Evolutionary conservation across 2,329 filamentous ascomycete genomes (phyloP).

Genomic region (Myotisia sp.): DNA sequence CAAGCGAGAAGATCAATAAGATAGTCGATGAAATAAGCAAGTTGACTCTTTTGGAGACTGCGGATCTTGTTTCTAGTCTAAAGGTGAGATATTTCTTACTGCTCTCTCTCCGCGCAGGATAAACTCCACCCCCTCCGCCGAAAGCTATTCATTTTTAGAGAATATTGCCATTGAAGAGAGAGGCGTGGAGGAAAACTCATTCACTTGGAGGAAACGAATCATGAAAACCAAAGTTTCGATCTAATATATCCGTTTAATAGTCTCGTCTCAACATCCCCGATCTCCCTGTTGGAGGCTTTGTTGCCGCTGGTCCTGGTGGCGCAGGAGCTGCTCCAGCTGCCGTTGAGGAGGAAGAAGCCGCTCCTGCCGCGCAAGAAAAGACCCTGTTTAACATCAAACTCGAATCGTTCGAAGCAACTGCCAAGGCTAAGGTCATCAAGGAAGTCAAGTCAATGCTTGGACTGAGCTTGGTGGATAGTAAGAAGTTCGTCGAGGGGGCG

Average conservation of each 20-base stretch:
- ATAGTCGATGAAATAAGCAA: constrained; percentile 99
- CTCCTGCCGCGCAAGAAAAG: constrained; percentile 79
- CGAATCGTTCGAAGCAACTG: constrained; percentile 66
- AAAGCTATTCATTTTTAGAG: too few relatives aligned
- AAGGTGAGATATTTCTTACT: constrained; percentile 74
- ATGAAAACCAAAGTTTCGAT: constrained; percentile 1
- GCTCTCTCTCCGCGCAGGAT: too few relatives aligned
- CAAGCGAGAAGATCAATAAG: constrained; percentile 78
- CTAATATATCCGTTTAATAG: constrained; percentile 35
- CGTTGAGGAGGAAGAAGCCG: constrained; percentile 69
- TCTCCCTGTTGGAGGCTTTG: constrained; percentile 84
- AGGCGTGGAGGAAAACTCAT: too few relatives aligned
- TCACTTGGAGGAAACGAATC: too few relatives aligned
- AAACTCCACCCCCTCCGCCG: too few relatives aligned
- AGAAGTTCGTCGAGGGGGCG: constrained; percentile 98
- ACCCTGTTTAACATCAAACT: constrained; percentile 96
- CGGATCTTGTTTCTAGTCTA: constrained; percentile 82
- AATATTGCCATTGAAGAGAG: too few relatives aligned
- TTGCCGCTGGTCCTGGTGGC: constrained; percentile 47
- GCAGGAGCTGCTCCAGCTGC: constrained; percentile 44
- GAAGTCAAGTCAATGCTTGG: constrained; percentile 95
- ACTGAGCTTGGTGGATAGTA: constrained; percentile 92
- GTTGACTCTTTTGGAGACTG: constrained; percentile 94
- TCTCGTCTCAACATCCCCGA: constrained; percentile 94
- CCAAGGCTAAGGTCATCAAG: constrained; percentile 99